Percentiles rank a stretch among this genome's conserved stretches.
Conservation (phyloP, 306 rosid species). For the Prosopis cineraria region DNA sequence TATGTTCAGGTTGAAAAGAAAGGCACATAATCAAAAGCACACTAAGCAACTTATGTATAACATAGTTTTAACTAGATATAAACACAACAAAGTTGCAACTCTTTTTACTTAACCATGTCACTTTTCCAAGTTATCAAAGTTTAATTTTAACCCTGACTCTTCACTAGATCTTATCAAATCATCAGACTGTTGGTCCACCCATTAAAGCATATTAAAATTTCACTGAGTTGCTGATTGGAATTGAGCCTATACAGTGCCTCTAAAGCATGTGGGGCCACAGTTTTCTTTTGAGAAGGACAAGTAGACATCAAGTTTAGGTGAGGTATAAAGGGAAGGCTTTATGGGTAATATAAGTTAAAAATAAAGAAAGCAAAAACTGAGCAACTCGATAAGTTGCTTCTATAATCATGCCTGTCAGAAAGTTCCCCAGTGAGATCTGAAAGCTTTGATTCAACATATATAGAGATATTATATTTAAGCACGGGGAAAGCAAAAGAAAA, state of each 20-base stretch:
- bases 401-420: constrained; percentile 26
- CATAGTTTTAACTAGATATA: too few species aligned
- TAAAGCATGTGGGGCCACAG: constrained; percentile 44
- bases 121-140: too few species aligned
- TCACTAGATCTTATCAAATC: too few species aligned
- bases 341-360: background rate
- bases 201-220: background rate
- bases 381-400: constrained; percentile 10
- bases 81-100: too few species aligned
- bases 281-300: constrained; percentile 35
- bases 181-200: background rate
- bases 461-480: background rate
- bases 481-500: background rate
- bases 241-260: background rate
- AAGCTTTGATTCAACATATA: background rate
- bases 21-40: too few species aligned
- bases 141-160: too few species aligned
- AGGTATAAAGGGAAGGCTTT: constrained; percentile 10
- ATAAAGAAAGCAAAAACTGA: background rate
- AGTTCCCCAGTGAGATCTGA: constrained; percentile 23
- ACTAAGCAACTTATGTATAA: too few species aligned
- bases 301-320: constrained; percentile 37
- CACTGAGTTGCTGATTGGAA: background rate
- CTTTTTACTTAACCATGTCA: too few species aligned
- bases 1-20: background rate